These are phyloP conservation scores for Prunus armeniaca DNA, from an alignment of 306 rosid species.

Conservation along the genomic window DNA sequence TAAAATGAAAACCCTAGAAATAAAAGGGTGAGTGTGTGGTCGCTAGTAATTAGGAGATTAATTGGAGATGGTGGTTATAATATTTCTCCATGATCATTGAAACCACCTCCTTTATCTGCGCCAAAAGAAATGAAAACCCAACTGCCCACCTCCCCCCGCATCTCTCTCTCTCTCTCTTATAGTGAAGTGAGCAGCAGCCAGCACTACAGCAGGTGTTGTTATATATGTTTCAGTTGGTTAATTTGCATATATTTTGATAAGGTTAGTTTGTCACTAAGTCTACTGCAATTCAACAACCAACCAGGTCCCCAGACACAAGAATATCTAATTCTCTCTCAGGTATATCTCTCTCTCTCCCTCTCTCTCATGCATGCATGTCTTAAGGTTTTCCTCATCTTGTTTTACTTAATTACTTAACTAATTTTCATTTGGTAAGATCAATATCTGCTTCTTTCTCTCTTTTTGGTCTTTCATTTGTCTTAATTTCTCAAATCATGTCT, in stretches of 20 bases:
- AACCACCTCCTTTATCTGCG: slow-evolving; percentile 9
- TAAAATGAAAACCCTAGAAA: slow-evolving; percentile 12
- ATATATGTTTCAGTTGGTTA: background rate
- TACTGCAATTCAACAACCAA: slow-evolving; percentile 21
- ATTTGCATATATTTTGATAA: too few species aligned
- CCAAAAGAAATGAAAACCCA: slow-evolving; percentile 5
- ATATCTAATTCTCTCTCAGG: background rate
- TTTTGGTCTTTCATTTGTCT: background rate
- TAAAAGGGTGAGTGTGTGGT: background rate
- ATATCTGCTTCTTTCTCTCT: background rate
- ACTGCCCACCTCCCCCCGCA: slow-evolving; percentile 19
- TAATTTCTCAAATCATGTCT: background rate
- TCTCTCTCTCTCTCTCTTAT: slow-evolving; percentile 1
- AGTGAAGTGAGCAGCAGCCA: background rate
- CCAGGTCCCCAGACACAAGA: background rate
- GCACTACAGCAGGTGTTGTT: background rate
- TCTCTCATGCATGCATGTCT: background rate
- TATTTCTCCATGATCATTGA: background rate
- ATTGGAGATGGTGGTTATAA: background rate
- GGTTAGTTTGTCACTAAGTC: slow-evolving; percentile 11
- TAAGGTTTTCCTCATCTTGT: background rate
- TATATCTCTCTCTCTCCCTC: slow-evolving; percentile 10
- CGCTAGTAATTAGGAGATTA: slow-evolving; percentile 4
- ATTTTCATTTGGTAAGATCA: background rate
- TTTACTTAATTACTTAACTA: background rate